Evolutionary conservation across 75 land plant species (phyloP).

Genomic region (Selaginella moellendorffii): DNA sequence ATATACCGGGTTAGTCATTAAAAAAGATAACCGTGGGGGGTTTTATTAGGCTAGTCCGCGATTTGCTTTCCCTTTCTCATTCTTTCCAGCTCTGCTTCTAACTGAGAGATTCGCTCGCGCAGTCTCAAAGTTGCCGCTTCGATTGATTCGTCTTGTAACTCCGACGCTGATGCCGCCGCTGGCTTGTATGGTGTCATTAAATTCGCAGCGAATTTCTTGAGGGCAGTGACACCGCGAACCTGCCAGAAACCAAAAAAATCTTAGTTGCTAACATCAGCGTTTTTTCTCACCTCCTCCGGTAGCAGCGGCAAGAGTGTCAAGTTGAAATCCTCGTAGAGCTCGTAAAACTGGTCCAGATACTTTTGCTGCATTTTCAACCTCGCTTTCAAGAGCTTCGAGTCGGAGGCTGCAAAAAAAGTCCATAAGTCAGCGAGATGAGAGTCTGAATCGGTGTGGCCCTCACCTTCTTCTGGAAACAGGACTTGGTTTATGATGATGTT

Average conservation of each 20-base stretch:
- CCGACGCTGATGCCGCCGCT: background rate
- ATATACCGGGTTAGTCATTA: too few relatives aligned
- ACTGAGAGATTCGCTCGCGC: constrained; percentile 30
- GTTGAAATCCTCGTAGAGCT: constrained; percentile 84
- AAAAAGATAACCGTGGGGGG: too few relatives aligned
- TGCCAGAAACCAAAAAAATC: too few relatives aligned
- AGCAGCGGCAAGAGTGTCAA: constrained; percentile 78
- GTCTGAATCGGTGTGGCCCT: background rate
- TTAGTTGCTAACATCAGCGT: background rate
- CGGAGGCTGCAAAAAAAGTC: constrained; percentile 29
- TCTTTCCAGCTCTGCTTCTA: constrained; percentile 52
- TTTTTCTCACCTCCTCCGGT: constrained; percentile 55
- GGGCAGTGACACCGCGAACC: constrained; percentile 73
- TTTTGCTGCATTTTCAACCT: constrained; percentile 87
- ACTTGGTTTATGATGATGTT: constrained; percentile 94
- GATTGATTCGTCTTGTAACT: constrained; percentile 31
- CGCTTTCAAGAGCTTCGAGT: constrained; percentile 71
- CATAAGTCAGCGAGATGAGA: background rate
- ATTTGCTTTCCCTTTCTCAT: constrained; percentile 52
- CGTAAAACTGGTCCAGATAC: constrained; percentile 78
- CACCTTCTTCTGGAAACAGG: constrained; percentile 68
- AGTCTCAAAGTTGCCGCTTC: constrained; percentile 37
- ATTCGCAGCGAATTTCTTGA: constrained; percentile 43
- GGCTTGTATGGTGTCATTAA: constrained; percentile 50
- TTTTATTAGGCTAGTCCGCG: too few relatives aligned